Conservation (phyloP, 139 green algal genomes). For the Coelastrella sp. region DNA sequence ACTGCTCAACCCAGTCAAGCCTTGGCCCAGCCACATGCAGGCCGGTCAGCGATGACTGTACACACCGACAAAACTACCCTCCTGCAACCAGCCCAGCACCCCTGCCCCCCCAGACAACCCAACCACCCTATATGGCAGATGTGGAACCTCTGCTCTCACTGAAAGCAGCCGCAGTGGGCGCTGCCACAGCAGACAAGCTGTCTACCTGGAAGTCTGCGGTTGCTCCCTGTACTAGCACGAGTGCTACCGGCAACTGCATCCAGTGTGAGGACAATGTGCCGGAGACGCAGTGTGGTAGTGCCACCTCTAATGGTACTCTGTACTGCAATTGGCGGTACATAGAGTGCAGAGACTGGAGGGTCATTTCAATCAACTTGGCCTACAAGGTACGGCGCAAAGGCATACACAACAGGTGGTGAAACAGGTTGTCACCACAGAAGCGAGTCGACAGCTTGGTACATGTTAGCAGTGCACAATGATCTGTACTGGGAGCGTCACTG, state of each 20-base stretch:
- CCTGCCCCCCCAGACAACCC: no score
- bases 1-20: no score
- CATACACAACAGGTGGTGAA: no score
- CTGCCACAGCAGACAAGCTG: background rate
- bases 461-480: no score
- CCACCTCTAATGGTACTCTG: background rate
- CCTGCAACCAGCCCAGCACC: no score
- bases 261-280: slow-evolving; percentile 17
- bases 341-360: slow-evolving; percentile 17
- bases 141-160: background rate
- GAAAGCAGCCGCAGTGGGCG: slow-evolving; percentile 9
- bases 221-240: slow-evolving; percentile 27
- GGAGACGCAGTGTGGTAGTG: background rate
- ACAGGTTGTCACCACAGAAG: no score
- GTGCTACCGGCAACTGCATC: background rate
- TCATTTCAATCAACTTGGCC: background rate
- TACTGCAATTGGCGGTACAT: slow-evolving; percentile 49
- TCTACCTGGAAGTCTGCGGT: background rate
- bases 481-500: no score
- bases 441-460: no score
- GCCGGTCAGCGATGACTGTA: no score
- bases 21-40: no score
- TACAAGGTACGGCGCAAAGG: background rate
- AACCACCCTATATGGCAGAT: background rate
- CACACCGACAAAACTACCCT: no score